Conservation (phyloP, 1,284 basidiomycete genomes). For the Pseudomicrostroma phylloplanum region DNA sequence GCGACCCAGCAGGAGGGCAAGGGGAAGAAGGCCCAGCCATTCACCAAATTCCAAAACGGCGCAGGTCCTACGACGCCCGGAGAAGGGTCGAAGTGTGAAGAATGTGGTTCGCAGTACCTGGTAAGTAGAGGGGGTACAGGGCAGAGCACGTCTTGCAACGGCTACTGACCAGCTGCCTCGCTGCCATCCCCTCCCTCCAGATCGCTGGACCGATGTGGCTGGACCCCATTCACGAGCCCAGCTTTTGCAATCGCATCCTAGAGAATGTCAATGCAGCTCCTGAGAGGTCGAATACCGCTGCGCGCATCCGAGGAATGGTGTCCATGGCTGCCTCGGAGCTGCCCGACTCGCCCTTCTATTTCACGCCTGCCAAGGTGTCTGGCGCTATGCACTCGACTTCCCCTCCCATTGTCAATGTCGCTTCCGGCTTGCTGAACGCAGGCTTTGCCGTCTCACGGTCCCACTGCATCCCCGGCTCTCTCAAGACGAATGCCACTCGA, state of each 20-base stretch:
- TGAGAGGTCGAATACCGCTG: slow-evolving; percentile 64
- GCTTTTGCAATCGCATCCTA: slow-evolving; percentile 71
- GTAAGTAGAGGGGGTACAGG: neutral
- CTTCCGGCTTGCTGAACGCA: slow-evolving; percentile 76
- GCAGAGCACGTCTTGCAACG: too few relatives aligned
- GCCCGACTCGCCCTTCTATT: slow-evolving; percentile 71
- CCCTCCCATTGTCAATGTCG: slow-evolving; percentile 21
- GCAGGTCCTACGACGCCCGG: slow-evolving; percentile 73
- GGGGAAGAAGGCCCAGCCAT: slow-evolving; percentile 29
- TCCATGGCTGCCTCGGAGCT: slow-evolving; percentile 79
- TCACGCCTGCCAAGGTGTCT: slow-evolving; percentile 74
- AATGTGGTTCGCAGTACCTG: neutral
- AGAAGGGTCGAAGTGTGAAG: slow-evolving; percentile 51
- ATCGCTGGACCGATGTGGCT: slow-evolving; percentile 95
- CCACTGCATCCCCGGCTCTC: slow-evolving; percentile 76
- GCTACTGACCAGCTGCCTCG: too few relatives aligned
- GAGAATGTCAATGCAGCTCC: slow-evolving; percentile 61
- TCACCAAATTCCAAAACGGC: slow-evolving; percentile 59
- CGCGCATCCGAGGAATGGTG: slow-evolving; percentile 92
- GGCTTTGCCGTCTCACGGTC: slow-evolving; percentile 80
- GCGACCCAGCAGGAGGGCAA: slow-evolving; percentile 21
- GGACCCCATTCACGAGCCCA: slow-evolving; percentile 71
- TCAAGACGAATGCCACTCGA: slow-evolving; percentile 80
- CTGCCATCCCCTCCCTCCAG: slow-evolving; percentile 54
- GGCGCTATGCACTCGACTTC: slow-evolving; percentile 68